A percentile compares a stretch with the other conserved stretches of the same genome.
phyloP scores from a whole-genome alignment of 2,329 filamentous ascomycete species.

The Alternaria sp. region DNA sequence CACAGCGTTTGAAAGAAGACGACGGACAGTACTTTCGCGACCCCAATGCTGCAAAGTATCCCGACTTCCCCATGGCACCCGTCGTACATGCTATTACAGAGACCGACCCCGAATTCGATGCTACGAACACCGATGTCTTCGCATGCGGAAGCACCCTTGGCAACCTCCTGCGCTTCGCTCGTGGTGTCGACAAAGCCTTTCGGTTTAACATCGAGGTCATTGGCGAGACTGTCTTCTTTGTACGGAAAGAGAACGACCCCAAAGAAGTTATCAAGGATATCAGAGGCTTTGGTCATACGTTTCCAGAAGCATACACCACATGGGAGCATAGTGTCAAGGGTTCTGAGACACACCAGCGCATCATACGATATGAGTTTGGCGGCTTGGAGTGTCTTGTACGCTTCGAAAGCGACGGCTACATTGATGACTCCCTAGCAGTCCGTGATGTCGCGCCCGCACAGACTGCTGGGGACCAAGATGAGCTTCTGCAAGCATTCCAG shows the following conservation, averaged over 20 bases:
- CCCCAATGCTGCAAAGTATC: slow-evolving; percentile 59
- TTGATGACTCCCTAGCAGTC: slow-evolving; percentile 20
- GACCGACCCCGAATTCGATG: slow-evolving; percentile 45
- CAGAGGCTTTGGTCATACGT: slow-evolving; percentile 68
- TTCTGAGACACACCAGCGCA: slow-evolving; percentile 67
- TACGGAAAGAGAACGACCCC: slow-evolving; percentile 67
- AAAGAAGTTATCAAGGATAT: slow-evolving; percentile 63
- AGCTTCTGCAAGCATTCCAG: slow-evolving; percentile 19
- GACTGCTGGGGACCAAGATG: neutral
- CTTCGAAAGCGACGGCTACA: slow-evolving; percentile 66
- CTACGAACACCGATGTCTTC: slow-evolving; percentile 59
- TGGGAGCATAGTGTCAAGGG: slow-evolving; percentile 63
- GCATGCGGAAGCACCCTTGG: slow-evolving; percentile 67
- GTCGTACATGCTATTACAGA: slow-evolving; percentile 54
- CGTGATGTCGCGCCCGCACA: neutral
- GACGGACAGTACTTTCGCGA: slow-evolving; percentile 61
- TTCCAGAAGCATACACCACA: slow-evolving; percentile 69
- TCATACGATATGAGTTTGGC: slow-evolving; percentile 65
- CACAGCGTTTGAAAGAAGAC: slow-evolving; percentile 52
- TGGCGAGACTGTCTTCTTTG: slow-evolving; percentile 65
- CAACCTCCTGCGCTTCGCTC: slow-evolving; percentile 65
- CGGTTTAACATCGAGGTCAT: slow-evolving; percentile 65
- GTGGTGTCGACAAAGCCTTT: slow-evolving; percentile 57
- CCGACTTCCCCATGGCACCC: slow-evolving; percentile 59
- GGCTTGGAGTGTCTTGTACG: slow-evolving; percentile 60